phyloP scores from a whole-genome alignment of 208 protist species.

The Trypanosoma mega region DNA sequence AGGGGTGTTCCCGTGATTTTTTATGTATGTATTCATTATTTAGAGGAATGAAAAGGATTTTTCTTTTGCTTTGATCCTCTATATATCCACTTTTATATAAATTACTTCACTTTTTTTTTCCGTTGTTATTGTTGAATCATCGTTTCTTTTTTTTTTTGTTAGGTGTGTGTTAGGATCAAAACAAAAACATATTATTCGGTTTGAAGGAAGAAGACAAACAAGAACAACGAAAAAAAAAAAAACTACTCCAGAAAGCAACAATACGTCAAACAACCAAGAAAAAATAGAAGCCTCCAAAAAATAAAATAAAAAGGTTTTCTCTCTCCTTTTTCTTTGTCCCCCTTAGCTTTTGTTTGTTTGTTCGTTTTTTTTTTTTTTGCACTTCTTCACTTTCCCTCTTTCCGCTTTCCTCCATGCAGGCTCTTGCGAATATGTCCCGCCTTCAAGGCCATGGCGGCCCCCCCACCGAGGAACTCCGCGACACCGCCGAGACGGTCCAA shows the following conservation, averaged over 20 bases:
- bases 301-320: background rate
- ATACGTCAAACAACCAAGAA: background rate
- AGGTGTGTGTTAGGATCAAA: no score
- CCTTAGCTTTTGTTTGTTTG: constrained; percentile 11
- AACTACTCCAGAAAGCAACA: background rate
- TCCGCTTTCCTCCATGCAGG: constrained; percentile 10
- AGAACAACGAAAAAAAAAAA: constrained; percentile 1
- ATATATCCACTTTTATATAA: no score
- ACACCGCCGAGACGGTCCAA: constrained; percentile 99
- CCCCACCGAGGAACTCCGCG: constrained; percentile 69
- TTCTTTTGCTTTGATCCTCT: no score
- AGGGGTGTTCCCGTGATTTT: no score
- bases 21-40: background rate
- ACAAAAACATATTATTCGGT: no score
- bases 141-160: constrained; percentile 1
- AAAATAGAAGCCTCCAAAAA: background rate
- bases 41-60: constrained; percentile 2
- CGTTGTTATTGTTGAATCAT: constrained; percentile 2
- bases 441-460: constrained; percentile 4
- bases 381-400: constrained; percentile 12
- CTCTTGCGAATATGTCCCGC: constrained; percentile 16
- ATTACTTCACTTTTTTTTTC: constrained; percentile 12
- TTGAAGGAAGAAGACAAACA: background rate
- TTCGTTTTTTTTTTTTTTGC: constrained; percentile 12
- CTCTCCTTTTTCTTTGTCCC: no score